Conservation (phyloP, 208 protist genomes). For the Acanthamoeba castellanii region DNA sequence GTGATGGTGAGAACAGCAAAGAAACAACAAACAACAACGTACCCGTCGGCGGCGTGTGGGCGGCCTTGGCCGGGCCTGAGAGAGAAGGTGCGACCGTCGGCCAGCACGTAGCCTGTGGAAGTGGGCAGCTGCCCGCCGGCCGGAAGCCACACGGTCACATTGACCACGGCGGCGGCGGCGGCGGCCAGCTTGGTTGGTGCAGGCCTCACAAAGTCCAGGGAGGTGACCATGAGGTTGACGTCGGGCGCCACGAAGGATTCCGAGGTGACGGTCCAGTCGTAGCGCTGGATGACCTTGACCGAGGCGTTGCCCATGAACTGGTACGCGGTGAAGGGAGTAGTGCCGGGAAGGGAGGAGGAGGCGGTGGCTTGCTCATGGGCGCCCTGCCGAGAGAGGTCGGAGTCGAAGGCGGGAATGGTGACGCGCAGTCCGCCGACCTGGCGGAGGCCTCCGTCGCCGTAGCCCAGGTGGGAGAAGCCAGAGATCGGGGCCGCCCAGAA, state of each 20-base stretch:
- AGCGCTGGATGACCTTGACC: neutral
- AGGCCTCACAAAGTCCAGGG: neutral
- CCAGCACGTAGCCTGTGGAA: neutral
- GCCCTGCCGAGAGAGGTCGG: neutral
- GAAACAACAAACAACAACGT: too few relatives aligned
- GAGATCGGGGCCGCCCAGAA: slow-evolving; percentile 2
- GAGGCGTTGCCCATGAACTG: slow-evolving; percentile 1
- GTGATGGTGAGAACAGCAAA: too few relatives aligned
- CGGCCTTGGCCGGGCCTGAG: too few relatives aligned
- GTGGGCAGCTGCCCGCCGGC: neutral
- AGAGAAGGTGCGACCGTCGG: neutral
- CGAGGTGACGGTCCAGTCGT: neutral
- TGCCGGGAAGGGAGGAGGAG: too few relatives aligned
- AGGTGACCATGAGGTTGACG: slow-evolving; percentile 8
- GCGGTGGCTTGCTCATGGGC: neutral
- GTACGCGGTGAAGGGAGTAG: neutral
- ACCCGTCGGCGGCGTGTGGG: too few relatives aligned
- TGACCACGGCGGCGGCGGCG: neutral
- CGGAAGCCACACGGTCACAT: neutral
- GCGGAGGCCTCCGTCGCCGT: neutral
- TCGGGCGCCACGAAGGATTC: neutral
- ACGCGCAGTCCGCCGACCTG: neutral
- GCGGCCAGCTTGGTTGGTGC: neutral
- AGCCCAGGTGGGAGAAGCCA: neutral
- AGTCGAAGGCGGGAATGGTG: neutral